Evolutionary conservation across 805 yeast species (phyloP).

Genomic region (Suhomyces sp.): DNA sequence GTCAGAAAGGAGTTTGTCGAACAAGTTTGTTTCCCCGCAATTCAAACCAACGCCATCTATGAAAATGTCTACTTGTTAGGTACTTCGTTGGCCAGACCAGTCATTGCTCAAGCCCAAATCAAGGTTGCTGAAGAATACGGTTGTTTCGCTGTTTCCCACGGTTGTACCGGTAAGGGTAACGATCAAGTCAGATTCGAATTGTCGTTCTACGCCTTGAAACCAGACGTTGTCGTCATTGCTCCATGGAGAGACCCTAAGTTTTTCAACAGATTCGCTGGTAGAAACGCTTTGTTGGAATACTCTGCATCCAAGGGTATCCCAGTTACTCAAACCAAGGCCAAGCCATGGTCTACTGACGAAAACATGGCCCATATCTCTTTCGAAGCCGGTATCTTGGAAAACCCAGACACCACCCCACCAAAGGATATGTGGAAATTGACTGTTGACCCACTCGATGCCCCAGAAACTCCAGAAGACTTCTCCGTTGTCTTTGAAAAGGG

Average conservation of each 20-base stretch:
- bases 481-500: conserved; percentile 82
- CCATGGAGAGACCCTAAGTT: conserved; percentile 99
- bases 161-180: conserved; percentile 99
- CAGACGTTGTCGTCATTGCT: conserved; percentile 94
- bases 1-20: conserved; percentile 94
- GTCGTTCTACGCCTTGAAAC: conserved; percentile 95
- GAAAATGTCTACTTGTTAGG: conserved; percentile 97
- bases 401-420: conserved; percentile 98
- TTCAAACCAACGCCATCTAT: conserved; percentile 95
- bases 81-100: conserved; percentile 98
- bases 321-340: conserved; percentile 95
- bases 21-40: conserved; percentile 92
- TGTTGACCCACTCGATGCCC: conserved; percentile 94
- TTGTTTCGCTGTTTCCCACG: conserved; percentile 98
- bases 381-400: conserved; percentile 99
- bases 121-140: conserved; percentile 96
- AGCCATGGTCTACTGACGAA: conserved; percentile 99
- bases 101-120: conserved; percentile 97
- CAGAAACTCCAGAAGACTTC: conserved; percentile 88
- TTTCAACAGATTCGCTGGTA: conserved; percentile 95
- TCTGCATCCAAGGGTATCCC: conserved; percentile 91
- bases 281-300: conserved; percentile 92
- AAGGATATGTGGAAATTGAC: conserved; percentile 99
- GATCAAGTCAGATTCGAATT: conserved; percentile 98
- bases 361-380: conserved; percentile 98